Conservation (phyloP, 179 eudicot genomes). For the Beta lomatogona region DNA sequence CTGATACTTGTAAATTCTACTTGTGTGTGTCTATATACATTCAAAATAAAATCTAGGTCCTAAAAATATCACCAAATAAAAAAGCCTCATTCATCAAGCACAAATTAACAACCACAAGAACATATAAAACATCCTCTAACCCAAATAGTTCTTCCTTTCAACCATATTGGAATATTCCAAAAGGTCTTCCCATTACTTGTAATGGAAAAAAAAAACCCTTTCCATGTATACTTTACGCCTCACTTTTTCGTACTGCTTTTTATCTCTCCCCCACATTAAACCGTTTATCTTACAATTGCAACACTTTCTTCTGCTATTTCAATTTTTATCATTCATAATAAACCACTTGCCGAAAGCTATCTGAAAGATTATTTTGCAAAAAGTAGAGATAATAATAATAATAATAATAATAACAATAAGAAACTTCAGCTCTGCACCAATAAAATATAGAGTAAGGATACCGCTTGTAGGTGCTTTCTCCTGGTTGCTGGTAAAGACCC, state of each 20-base stretch:
- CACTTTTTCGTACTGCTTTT: too few species aligned
- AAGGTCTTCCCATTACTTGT: too few species aligned
- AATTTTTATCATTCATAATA: too few species aligned
- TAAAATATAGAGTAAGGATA: constrained; percentile 43
- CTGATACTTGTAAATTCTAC: too few species aligned
- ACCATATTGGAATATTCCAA: too few species aligned
- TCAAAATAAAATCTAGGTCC: not conserved
- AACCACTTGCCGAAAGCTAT: too few species aligned
- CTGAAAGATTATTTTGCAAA: not conserved
- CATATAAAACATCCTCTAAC: too few species aligned
- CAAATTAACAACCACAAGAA: not conserved
- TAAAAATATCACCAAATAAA: not conserved
- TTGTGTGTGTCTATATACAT: too few species aligned
- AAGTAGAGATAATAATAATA: not conserved
- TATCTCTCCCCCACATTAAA: too few species aligned
- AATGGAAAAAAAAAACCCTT: not conserved
- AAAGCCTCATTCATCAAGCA: not conserved
- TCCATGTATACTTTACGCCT: too few species aligned
- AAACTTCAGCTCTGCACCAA: not conserved
- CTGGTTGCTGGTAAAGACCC: constrained; percentile 95
- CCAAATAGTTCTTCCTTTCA: too few species aligned
- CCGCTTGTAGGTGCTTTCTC: constrained; percentile 94
- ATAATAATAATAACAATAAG: not conserved
- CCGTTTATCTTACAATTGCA: not conserved
- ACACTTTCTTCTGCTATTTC: not conserved